Base-by-base conservation (phyloP, 2,329 filamentous ascomycete species). In the Nannizzia gypsea region DNA sequence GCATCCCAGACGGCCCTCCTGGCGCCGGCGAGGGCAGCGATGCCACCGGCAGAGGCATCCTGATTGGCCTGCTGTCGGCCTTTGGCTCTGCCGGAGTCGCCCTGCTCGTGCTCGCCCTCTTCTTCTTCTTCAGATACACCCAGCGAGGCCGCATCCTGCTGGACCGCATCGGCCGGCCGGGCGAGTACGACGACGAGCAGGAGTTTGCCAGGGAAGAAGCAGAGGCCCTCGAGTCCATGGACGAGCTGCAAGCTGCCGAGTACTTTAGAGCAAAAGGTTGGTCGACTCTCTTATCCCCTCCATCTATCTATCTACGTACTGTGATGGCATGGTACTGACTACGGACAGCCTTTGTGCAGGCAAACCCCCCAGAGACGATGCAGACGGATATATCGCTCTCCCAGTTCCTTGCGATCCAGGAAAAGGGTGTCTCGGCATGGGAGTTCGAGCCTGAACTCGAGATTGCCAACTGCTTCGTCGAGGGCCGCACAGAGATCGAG, bases 371-470 rank as follows among this genome's bases (percentile, higher is more conserved):
- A 65, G 93, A 99, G 73, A 97, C 93, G 6, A 78, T 92, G 61
- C 90, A 93, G 69, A 97, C 93, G 66, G 93, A 99, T 71, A 99
- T 99, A 65, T 97, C 93, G 22, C 78, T 99, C 64, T 97, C 93
- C 38, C 93, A 99, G 72, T 97, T 96, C 72, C 82, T 99, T 61
- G 93, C 93, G 46, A 99, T 99, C 66, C 93, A 99, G 77, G 93
- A 99, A 77, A 99, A 99, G 74, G 93, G 93, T 57, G 92, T 99
- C n/a, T 96, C 93, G 3, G 93, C 93, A 5, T 99, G 93, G 93
- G 93, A 99, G 73, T 99, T 99, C 69, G 93, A 97, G 73, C 93
- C 93, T n/a, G 93, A 99, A 73, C 78, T 97, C 38, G 93, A 99
- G 74, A 96, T 97, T 66, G 93, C 93, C 66, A 97, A 97, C 74